These are phyloP conservation scores for Euphorbia pulcherrima DNA, from an alignment of 345 rosid genomes.

Conservation along the genomic window DNA sequence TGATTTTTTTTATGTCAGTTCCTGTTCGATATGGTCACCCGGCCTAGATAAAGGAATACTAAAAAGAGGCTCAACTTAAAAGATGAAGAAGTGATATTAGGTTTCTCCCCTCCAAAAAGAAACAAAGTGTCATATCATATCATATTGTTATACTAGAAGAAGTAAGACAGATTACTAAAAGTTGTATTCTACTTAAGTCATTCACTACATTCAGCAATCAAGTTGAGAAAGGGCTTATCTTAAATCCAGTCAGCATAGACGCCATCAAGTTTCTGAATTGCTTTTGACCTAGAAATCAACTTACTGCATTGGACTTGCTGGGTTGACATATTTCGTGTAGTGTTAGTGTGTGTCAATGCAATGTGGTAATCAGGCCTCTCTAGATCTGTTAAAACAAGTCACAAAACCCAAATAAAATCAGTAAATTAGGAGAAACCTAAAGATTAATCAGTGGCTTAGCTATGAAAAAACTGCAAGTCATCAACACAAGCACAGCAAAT, in stretches of 20 bases:
- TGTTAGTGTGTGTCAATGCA: background rate
- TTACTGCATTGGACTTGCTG: background rate
- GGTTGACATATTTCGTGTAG: background rate
- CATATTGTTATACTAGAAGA: too few species aligned
- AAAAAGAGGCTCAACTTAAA: too few species aligned
- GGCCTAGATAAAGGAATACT: too few species aligned
- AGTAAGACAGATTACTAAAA: background rate
- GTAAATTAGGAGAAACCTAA: background rate
- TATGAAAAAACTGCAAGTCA: background rate
- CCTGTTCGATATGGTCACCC: too few species aligned
- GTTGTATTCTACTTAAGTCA: background rate
- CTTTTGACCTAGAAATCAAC: background rate
- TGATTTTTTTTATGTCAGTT: too few species aligned
- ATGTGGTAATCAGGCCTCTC: background rate
- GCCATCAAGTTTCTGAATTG: background rate
- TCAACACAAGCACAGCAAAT: background rate
- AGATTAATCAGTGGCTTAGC: background rate
- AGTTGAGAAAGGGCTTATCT: background rate
- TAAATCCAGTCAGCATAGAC: background rate
- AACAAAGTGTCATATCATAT: too few species aligned
- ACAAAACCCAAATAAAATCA: background rate
- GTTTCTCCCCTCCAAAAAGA: too few species aligned
- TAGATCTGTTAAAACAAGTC: background rate
- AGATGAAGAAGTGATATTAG: too few species aligned
- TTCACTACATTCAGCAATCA: background rate